Evolutionary conservation across 352 stramenopile species (phyloP).

Genomic region (Phytopythium sindhum): DNA sequence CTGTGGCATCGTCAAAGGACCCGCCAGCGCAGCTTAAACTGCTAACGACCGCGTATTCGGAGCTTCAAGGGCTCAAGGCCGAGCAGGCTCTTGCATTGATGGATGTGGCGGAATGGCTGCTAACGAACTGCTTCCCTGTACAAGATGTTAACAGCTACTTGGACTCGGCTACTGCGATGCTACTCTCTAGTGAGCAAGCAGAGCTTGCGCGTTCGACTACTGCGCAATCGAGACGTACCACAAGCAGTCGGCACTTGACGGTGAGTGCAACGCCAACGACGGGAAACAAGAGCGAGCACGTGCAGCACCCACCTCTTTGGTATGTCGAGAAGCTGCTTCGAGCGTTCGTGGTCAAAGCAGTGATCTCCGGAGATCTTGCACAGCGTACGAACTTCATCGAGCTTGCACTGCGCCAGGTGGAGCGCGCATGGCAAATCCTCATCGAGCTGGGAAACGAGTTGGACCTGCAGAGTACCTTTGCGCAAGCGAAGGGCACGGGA

Average conservation of each 20-base stretch:
- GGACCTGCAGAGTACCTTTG: constrained; percentile 36
- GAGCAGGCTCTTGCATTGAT: constrained; percentile 62
- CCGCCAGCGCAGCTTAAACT: constrained; percentile 54
- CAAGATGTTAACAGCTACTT: constrained; percentile 58
- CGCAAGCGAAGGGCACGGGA: constrained; percentile 11
- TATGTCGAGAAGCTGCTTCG: constrained; percentile 58
- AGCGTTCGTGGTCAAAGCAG: constrained; percentile 45
- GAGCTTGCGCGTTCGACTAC: constrained; percentile 8
- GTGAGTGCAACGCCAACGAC: not conserved
- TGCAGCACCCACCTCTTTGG: constrained; percentile 31
- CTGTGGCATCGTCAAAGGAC: constrained; percentile 57
- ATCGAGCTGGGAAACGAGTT: constrained; percentile 37
- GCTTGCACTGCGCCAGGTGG: constrained; percentile 40
- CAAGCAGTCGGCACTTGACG: not conserved
- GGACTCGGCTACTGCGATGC: constrained; percentile 39
- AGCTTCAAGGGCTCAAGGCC: constrained; percentile 56
- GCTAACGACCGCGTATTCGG: constrained; percentile 47
- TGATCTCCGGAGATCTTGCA: constrained; percentile 18
- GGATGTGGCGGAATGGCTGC: constrained; percentile 86
- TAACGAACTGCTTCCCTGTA: constrained; percentile 56
- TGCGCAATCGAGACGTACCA: not conserved
- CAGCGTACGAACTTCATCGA: constrained; percentile 32
- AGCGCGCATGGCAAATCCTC: constrained; percentile 50
- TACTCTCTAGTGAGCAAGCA: constrained; percentile 33
- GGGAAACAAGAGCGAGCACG: not conserved